Base-by-base conservation (phyloP, 2,329 filamentous ascomycete genomes). In the Monilinia polystroma region DNA sequence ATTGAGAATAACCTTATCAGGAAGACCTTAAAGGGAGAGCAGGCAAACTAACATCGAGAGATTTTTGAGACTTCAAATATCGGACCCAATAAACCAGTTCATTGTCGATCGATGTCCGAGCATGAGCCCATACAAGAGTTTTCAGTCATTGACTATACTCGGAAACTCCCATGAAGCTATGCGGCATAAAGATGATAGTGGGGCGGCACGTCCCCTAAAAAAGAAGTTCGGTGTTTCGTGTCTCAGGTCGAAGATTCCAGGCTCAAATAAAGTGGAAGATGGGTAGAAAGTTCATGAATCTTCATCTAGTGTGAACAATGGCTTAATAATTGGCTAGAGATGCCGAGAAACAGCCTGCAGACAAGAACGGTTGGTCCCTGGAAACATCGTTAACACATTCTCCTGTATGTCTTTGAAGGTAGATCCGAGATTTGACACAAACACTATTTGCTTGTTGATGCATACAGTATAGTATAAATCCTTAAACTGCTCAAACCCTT, bases 141-240 rank as follows among this genome's bases (percentile, higher is more conserved):
- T 35, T 29, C 14, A 60, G 35, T 51, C 18, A 38, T 26, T 20
- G 16, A 23, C 20, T 26, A 38, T 35, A 18, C 20, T 38, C 8
- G 32, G 20, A 51, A 60, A 51, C 23, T 47, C 29, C 12, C 43
- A 35, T 45, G 43, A 59, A 35, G 57, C 45, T 60, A 38, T 60
- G 38, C 58, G 5, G 58, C 18, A 60, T 38, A 41, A 51, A 51
- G n/a, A 11, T 51, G 14, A 14, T 23, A 26, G 58, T 52, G 58
- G 45, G 32, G 51, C 47, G 14, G 23, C n/a, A 41, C 45, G 32
- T 38, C 45, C 58, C 32, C 45, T 41, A 12, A n/a, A 23, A 20
- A 23, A 56, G 20, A 38, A 26, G n/a, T 26, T 56, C 20, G 35
- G 58, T 49, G 47, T 62, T 62, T 38, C 32, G n/a, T 51, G 58